Percentiles rank a stretch among this genome's conserved stretches.
These are phyloP conservation scores for Eucalyptus viminalis DNA, from an alignment of 345 rosid species.

Conservation along the genomic window DNA sequence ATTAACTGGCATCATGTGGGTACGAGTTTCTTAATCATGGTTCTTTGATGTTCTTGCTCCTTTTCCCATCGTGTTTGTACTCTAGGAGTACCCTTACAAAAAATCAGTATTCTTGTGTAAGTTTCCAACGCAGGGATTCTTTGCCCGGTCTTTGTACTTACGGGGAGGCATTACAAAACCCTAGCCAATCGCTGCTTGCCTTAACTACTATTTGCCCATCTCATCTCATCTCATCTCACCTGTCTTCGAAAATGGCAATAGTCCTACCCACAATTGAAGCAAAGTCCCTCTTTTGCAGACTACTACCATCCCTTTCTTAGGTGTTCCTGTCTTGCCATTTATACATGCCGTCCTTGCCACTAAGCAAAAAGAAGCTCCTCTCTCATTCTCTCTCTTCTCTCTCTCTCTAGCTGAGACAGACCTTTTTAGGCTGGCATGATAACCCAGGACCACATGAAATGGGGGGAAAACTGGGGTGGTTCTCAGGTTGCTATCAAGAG, in stretches of 20 bases:
- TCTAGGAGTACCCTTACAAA: background rate
- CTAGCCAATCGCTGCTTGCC: background rate
- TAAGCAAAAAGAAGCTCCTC: background rate
- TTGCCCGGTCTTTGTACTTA: background rate
- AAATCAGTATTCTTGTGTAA: background rate
- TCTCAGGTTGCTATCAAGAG: conserved; percentile 66
- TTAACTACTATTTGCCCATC: background rate
- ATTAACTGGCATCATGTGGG: background rate
- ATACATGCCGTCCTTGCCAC: conserved; percentile 58
- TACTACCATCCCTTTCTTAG: background rate
- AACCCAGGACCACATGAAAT: conserved; percentile 66
- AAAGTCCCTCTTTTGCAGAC: background rate
- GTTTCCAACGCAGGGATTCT: background rate
- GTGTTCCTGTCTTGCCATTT: conserved; percentile 34
- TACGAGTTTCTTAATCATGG: background rate
- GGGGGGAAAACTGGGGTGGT: conserved; percentile 24
- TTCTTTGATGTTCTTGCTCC: background rate
- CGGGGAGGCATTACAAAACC: background rate
- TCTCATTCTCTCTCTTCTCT: background rate
- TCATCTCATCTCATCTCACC: background rate
- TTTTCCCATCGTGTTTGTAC: background rate
- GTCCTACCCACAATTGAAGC: conserved; percentile 13
- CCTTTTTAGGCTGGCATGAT: conserved; percentile 34
- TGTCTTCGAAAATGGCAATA: background rate
- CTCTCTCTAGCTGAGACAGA: conserved; percentile 13